Conservation (phyloP, 768 basidiomycete genomes). For the Termitomyces sp. region DNA sequence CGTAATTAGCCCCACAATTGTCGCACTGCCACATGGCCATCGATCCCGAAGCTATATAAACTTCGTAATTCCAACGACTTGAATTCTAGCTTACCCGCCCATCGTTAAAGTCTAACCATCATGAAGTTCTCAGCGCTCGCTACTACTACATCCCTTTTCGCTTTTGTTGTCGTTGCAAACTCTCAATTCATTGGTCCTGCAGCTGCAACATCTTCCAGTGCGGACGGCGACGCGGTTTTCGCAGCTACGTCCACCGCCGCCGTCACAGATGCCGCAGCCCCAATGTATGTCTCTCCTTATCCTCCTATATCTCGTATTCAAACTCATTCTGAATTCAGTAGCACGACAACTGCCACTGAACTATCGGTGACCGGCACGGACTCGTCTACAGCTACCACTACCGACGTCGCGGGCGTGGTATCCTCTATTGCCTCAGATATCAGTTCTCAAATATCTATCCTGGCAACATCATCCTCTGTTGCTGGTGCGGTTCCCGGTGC, state of each 20-base stretch:
- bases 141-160: conserved; percentile 1
- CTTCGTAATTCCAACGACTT: background rate
- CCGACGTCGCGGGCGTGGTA: background rate
- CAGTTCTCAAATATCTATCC: background rate
- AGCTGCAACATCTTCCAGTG: background rate
- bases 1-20: background rate
- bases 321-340: background rate
- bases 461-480: background rate
- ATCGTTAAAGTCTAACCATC: background rate
- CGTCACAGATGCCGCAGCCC: background rate
- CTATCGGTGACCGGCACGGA: background rate
- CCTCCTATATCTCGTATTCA: background rate
- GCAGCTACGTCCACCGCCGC: background rate
- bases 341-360: background rate
- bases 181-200: background rate
- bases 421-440: background rate
- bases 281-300: background rate
- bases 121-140: conserved; percentile 10
- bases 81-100: background rate
- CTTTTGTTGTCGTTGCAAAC: background rate
- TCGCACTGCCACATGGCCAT: background rate
- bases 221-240: background rate
- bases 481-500: background rate
- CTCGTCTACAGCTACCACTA: background rate
- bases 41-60: background rate